Conservation (phyloP, 768 basidiomycete species). For the Exsudoporus frostii region DNA sequence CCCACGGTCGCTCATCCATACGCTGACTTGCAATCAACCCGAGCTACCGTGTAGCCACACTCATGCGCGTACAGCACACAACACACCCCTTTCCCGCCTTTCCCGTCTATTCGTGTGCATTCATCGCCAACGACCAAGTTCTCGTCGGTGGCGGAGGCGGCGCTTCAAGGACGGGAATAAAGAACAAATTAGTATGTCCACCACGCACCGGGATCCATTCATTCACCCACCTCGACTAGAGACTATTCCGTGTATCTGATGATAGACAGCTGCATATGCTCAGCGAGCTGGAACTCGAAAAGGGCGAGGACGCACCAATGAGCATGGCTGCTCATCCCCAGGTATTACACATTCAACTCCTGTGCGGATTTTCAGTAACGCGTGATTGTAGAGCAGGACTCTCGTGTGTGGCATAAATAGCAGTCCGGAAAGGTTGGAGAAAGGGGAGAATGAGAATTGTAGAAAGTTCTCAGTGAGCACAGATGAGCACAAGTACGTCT, state of each 20-base stretch:
- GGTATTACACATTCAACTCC: conserved; percentile 37
- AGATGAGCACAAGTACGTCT: conserved; percentile 55
- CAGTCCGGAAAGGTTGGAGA: conserved; percentile 53
- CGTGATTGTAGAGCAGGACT: conserved; percentile 38
- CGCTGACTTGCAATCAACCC: neutral
- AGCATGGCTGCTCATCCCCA: conserved; percentile 73
- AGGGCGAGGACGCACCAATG: conserved; percentile 94
- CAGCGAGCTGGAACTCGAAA: conserved; percentile 71
- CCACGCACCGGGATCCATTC: neutral
- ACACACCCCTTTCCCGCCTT: conserved; percentile 75
- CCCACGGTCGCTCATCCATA: conserved; percentile 13
- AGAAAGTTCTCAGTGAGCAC: conserved; percentile 55
- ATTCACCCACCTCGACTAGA: conserved; percentile 39
- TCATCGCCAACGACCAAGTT: conserved; percentile 66
- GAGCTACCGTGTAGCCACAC: neutral
- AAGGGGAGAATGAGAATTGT: conserved; percentile 81
- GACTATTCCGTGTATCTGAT: conserved; percentile 60
- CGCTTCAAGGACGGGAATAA: conserved; percentile 80
- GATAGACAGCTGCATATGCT: conserved; percentile 53
- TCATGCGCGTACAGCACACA: conserved; percentile 80
- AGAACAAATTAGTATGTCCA: conserved; percentile 78
- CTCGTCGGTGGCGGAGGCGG: conserved; percentile 92
- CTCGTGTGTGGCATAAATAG: conserved; percentile 90
- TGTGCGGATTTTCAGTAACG: neutral
- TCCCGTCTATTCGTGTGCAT: conserved; percentile 86